phyloP scores from a whole-genome alignment of 768 basidiomycete species.

The Boletellus emodensis region DNA sequence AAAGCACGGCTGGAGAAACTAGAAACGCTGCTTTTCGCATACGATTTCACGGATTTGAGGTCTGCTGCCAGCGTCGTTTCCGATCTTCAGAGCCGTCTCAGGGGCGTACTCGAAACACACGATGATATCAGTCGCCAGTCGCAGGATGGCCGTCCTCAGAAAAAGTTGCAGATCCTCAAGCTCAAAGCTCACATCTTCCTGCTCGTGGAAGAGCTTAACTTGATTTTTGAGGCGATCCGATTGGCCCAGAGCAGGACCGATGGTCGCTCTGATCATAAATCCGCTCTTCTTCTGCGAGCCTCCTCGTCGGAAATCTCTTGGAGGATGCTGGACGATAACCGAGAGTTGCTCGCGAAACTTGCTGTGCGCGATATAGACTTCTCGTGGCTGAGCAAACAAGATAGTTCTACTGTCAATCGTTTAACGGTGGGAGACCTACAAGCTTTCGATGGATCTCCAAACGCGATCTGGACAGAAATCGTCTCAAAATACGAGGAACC shows the following conservation, averaged over 20 bases:
- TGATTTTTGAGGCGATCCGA: conserved; percentile 84
- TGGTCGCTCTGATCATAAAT: conserved; percentile 66
- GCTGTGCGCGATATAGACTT: conserved; percentile 77
- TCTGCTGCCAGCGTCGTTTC: conserved; percentile 70
- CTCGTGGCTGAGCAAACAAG: conserved; percentile 80
- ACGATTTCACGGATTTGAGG: conserved; percentile 77
- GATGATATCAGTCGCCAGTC: conserved; percentile 37
- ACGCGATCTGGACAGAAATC: conserved; percentile 86
- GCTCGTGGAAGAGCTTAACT: conserved; percentile 73
- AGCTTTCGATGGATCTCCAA: conserved; percentile 80
- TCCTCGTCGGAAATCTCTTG: conserved; percentile 86
- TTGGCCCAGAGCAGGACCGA: conserved; percentile 74
- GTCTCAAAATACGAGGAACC: conserved; percentile 73
- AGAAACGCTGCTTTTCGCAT: conserved; percentile 79
- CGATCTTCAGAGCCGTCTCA: conserved; percentile 68
- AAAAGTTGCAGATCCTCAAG: conserved; percentile 55
- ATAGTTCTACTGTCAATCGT: conserved; percentile 80
- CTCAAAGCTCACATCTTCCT: conserved; percentile 70
- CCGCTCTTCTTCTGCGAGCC: conserved; percentile 75
- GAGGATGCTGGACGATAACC: conserved; percentile 77
- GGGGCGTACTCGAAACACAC: conserved; percentile 55
- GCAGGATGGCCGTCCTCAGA: conserved; percentile 31
- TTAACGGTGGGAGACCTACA: conserved; percentile 72
- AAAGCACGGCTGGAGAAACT: conserved; percentile 73
- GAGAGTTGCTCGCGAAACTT: conserved; percentile 77